phyloP scores from a whole-genome alignment of 805 yeast species.

The Lipomyces kockii region DNA sequence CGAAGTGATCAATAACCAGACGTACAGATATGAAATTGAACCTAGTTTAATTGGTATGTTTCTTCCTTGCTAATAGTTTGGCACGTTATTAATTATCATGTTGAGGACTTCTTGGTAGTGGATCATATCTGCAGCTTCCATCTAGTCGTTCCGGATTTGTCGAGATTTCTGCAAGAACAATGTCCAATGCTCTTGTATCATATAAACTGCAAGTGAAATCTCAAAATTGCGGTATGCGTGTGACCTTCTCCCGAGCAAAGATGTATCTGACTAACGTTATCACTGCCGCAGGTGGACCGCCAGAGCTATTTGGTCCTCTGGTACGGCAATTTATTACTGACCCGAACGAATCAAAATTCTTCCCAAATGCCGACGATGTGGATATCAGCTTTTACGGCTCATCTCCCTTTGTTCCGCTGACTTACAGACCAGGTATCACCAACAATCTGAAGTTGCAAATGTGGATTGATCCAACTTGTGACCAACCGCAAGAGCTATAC shows the following conservation, averaged over 20 bases:
- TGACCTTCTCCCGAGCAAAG: not conserved
- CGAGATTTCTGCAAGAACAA: constrained; percentile 56
- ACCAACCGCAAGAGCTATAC: constrained; percentile 28
- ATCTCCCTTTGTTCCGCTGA: constrained; percentile 67
- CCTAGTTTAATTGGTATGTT: constrained; percentile 9
- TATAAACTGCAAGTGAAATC: constrained; percentile 48
- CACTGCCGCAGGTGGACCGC: not conserved
- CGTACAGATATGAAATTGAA: constrained; percentile 39
- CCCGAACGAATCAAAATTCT: constrained; percentile 82
- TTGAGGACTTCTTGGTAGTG: constrained; percentile 38
- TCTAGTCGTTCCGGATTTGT: constrained; percentile 52
- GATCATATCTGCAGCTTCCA: constrained; percentile 47
- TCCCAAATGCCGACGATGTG: constrained; percentile 52
- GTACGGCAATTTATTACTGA: constrained; percentile 67
- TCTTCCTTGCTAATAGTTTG: not conserved
- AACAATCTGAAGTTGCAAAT: constrained; percentile 41
- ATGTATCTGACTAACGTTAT: not conserved
- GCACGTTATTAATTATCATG: not conserved
- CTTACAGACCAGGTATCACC: constrained; percentile 9
- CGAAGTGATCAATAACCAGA: constrained; percentile 36
- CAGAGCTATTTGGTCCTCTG: constrained; percentile 58
- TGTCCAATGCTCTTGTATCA: constrained; percentile 66
- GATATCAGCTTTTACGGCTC: constrained; percentile 60
- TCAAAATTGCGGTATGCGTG: constrained; percentile 5
- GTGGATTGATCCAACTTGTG: constrained; percentile 41